phyloP scores from a whole-genome alignment of 495 filamentous ascomycete species.

The Hypoxylon cercidicola region DNA sequence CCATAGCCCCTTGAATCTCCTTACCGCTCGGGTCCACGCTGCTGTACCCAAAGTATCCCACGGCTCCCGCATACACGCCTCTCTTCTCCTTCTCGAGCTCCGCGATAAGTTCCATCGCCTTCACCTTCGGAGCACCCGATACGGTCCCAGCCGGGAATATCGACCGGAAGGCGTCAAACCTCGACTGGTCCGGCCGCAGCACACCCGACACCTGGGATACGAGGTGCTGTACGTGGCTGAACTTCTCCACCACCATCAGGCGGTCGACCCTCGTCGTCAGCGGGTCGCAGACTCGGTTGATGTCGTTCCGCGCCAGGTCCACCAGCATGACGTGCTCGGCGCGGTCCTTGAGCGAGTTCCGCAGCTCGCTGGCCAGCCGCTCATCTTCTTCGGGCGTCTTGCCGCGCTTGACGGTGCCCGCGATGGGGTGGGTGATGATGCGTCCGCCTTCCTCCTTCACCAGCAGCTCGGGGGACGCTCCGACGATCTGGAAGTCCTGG shows the following conservation, averaged over 20 bases:
- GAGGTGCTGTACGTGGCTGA: conserved; percentile 96
- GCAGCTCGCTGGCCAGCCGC: conserved; percentile 78
- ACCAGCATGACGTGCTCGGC: conserved; percentile 99
- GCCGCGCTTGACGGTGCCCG: conserved; percentile 91
- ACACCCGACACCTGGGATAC: conserved; percentile 94
- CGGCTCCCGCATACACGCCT: conserved; percentile 95
- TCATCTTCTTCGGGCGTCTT: conserved; percentile 83
- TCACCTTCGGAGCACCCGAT: conserved; percentile 92
- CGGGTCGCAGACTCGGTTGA: conserved; percentile 96
- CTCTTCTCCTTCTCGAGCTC: conserved; percentile 94
- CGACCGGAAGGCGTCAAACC: conserved; percentile 94
- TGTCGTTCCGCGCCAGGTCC: conserved; percentile 95
- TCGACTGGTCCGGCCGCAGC: conserved; percentile 80
- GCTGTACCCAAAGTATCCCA: conserved; percentile 88
- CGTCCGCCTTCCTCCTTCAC: conserved; percentile 88
- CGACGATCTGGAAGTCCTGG: conserved; percentile 90
- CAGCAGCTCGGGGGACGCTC: conserved; percentile 91
- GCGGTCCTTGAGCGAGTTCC: conserved; percentile 86
- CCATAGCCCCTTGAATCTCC: conserved; percentile 84
- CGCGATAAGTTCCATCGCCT: conserved; percentile 96
- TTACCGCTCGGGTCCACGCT: conserved; percentile 57
- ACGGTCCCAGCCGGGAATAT: conserved; percentile 98
- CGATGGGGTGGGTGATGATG: conserved; percentile 97
- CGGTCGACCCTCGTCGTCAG: conserved; percentile 86
- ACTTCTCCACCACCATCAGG: conserved; percentile 95